Base-by-base conservation (phyloP, 129 eudicot genomes). In the Dittrichia graveolens region DNA sequence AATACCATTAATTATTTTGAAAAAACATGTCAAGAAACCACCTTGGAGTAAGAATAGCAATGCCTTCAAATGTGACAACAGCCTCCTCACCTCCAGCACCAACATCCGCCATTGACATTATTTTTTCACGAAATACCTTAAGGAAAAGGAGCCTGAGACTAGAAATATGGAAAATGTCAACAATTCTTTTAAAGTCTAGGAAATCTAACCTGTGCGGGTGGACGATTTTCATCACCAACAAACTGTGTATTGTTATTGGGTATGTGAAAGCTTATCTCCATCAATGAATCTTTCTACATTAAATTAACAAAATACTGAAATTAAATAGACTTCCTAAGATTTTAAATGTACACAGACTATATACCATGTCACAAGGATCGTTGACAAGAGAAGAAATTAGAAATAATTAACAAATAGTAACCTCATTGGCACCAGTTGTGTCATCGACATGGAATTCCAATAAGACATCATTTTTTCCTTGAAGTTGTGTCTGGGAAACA, bases 391-490 rank as follows among this genome's bases (percentile, higher is more conserved):
- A 74, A 73, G 56, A 75, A 10, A 34, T 39, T 13, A 56, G 12
- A 57, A 55, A 7, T 52, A 24, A 66, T 61, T 42, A 67, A 34
- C 61, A 34, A 59, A 48, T 24, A 65, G 35, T 31, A 67, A 92
- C 98, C 98, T 92, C 98, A 31, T 92, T 92, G 52, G 98, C 98
- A 64, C 98, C 96, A 39, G 98, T 87, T 16, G 96, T 93, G 78
- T 93, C 98, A 77, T 93, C 98, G 48, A 93, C 98, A 67, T 93
- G 98, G 78, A 93, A 93, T 78, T 93, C 98, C 84, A 93, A 65
- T 81, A 87, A 74, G 82, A 93, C 98, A 62, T 93, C 98, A 76
- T 77, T 93, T 74, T 89, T 93, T 38, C 95, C 98, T 89, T 93
- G 98, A 58, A 93, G 89, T 52, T 89, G 96, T 65, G 98, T 93